Percentiles rank a stretch among this genome's conserved stretches.
Conservation (phyloP, 495 filamentous ascomycete genomes). For the Astrothelium macrocarpum region DNA sequence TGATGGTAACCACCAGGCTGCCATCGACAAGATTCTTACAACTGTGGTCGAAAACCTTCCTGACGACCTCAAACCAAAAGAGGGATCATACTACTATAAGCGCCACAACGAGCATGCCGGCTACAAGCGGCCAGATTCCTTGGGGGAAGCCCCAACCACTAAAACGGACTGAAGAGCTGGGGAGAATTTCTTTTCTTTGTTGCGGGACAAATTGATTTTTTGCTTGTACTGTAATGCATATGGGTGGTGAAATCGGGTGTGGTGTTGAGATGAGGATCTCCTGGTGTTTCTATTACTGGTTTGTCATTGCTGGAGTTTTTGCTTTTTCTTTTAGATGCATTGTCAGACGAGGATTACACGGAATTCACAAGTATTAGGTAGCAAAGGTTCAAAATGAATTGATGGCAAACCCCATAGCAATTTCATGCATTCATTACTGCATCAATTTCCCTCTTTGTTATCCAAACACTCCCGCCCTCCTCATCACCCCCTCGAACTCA, state of each 20-base stretch:
- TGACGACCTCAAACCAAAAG: slow-evolving; percentile 55
- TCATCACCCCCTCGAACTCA: slow-evolving; percentile 34
- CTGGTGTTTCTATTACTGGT: neutral
- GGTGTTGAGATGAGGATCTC: neutral
- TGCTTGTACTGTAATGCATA: neutral
- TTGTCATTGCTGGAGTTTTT: too few relatives aligned
- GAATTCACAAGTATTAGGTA: too few relatives aligned
- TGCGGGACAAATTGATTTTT: neutral
- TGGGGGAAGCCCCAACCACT: neutral
- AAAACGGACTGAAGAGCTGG: too few relatives aligned
- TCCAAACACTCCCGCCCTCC: slow-evolving; percentile 25
- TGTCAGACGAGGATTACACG: too few relatives aligned
- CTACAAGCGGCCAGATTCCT: slow-evolving; percentile 31
- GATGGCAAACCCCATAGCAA: neutral
- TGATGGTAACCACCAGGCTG: slow-evolving; percentile 57
- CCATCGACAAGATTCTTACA: slow-evolving; percentile 58
- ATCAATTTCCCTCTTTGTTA: neutral
- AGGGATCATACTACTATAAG: slow-evolving; percentile 61
- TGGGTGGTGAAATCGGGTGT: neutral
- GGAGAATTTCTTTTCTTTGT: too few relatives aligned
- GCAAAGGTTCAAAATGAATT: neutral
- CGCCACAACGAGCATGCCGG: slow-evolving; percentile 50
- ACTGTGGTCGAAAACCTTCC: slow-evolving; percentile 61
- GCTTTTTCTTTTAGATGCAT: too few relatives aligned
- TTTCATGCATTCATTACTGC: neutral